Percentiles rank a stretch among this genome's conserved stretches.
These are phyloP conservation scores for Tetrahymena malaccensis DNA, from an alignment of 73 alveolate species.

Conservation along the genomic window DNA sequence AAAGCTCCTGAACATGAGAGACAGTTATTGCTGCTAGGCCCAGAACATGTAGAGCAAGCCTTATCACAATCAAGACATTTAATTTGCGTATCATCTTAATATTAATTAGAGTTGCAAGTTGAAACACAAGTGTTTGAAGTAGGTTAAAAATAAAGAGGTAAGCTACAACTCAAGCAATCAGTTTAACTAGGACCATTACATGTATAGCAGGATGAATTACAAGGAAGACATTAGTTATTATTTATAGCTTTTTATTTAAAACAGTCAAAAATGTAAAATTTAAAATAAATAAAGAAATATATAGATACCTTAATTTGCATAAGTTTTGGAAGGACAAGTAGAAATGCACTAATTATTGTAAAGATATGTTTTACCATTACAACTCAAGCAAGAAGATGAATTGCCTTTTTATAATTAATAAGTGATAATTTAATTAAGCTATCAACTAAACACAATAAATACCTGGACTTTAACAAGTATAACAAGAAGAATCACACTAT, in stretches of 20 bases:
- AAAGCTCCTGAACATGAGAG: neutral
- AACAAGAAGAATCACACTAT: neutral
- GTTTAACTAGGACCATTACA: neutral
- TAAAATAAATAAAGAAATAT: neutral
- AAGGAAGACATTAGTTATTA: neutral
- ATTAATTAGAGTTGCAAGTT: neutral
- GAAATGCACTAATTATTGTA: neutral
- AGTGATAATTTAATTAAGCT: neutral
- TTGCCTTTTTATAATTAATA: neutral
- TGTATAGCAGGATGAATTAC: neutral
- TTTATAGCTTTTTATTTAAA: neutral
- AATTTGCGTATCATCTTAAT: neutral
- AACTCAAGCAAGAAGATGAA: neutral
- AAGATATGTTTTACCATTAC: neutral
- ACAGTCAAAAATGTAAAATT: neutral
- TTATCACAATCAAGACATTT: neutral
- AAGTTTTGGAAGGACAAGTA: neutral
- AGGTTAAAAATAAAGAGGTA: neutral
- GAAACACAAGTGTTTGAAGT: neutral
- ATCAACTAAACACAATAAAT: too few relatives aligned
- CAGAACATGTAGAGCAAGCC: neutral
- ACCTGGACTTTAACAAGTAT: neutral
- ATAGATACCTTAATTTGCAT: neutral
- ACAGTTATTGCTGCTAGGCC: neutral
- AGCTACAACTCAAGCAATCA: neutral